Percentiles rank a stretch among this genome's conserved stretches.
Evolutionary conservation across 495 filamentous ascomycete species (phyloP).

Genomic region (Penicillium ucsense): DNA sequence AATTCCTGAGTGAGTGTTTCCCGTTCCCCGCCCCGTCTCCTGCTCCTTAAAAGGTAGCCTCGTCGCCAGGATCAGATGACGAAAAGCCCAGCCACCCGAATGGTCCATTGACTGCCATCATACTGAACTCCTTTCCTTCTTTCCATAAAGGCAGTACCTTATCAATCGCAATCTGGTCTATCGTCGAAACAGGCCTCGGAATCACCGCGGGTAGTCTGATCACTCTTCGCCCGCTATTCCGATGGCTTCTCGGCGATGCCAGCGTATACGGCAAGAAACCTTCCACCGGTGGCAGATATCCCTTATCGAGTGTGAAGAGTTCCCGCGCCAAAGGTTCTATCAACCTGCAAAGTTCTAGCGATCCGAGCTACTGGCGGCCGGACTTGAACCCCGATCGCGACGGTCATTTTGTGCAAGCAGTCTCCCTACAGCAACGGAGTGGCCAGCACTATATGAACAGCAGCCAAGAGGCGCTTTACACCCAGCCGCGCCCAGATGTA

Average conservation of each 20-base stretch:
- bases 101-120: no score
- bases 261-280: neutral
- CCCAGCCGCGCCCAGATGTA: neutral
- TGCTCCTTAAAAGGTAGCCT: neutral
- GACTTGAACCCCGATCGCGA: constrained; percentile 1
- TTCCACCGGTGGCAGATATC: neutral
- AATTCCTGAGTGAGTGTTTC: constrained; percentile 21
- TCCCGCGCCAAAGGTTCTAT: neutral
- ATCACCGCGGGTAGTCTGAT: constrained; percentile 30
- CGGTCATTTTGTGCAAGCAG: neutral
- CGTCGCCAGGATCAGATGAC: no score
- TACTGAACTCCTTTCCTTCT: no score
- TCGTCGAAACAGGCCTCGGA: constrained; percentile 23
- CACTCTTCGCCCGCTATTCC: constrained; percentile 27
- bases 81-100: no score
- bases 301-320: constrained; percentile 1
- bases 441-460: neutral
- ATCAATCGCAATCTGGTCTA: constrained; percentile 24
- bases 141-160: constrained; percentile 9
- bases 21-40: neutral
- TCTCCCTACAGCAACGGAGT: neutral
- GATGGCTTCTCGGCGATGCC: constrained; percentile 8
- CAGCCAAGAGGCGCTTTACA: constrained; percentile 5
- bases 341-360: neutral
- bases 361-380: constrained; percentile 6